These are phyloP conservation scores for Termitomyces sp. DNA, from an alignment of 768 basidiomycete species.

Conservation along the genomic window DNA sequence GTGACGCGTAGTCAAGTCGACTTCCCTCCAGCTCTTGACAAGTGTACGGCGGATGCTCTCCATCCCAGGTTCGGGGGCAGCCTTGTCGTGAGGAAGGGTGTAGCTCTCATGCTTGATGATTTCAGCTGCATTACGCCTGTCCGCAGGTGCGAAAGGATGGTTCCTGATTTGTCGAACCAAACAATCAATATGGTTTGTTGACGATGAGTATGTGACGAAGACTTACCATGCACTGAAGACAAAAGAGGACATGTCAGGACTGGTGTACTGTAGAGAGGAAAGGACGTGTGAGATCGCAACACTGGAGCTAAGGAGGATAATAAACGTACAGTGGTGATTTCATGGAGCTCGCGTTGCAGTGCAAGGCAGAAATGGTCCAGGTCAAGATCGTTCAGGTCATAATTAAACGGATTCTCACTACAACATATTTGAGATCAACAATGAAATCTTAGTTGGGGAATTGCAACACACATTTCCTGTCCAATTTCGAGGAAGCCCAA, in stretches of 20 bases:
- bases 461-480: constrained; percentile 48
- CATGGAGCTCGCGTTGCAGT: constrained; percentile 63
- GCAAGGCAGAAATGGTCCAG: constrained; percentile 64
- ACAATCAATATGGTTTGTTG: background rate
- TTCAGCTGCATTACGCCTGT: constrained; percentile 1
- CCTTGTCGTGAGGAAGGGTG: constrained; percentile 7
- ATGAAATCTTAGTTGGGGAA: background rate
- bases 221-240: constrained; percentile 42
- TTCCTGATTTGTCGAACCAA: constrained; percentile 30
- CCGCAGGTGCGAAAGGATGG: constrained; percentile 59
- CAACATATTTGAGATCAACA: background rate
- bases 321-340: constrained; percentile 59
- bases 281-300: constrained; percentile 4
- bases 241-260: constrained; percentile 44
- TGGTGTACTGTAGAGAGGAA: constrained; percentile 36
- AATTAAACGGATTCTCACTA: constrained; percentile 65
- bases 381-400: constrained; percentile 63
- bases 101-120: background rate
- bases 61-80: constrained; percentile 12
- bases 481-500: constrained; percentile 67
- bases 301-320: background rate
- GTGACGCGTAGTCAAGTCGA: constrained; percentile 11
- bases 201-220: background rate
- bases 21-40: constrained; percentile 16
- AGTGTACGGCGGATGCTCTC: constrained; percentile 14